Conservation (phyloP, 2,329 filamentous ascomycete genomes). For the Fusarium staphyleae region DNA sequence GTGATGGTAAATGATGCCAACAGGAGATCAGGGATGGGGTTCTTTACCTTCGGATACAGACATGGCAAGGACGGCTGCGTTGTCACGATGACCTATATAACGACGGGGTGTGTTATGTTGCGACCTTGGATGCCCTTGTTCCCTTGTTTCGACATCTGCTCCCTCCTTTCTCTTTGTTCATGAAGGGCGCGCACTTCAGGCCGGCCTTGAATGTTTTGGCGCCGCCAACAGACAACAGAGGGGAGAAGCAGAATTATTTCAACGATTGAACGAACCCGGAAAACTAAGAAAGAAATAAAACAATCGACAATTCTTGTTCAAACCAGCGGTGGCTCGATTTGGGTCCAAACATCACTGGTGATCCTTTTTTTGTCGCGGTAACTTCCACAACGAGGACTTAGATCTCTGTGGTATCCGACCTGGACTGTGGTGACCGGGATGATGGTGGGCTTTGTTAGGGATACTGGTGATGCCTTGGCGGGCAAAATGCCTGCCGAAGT, state of each 20-base stretch:
- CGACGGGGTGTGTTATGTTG: constrained; percentile 15
- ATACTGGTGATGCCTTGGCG: constrained; percentile 4
- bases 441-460: constrained; percentile 15
- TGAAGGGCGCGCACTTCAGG: constrained; percentile 30
- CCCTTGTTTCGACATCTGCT: constrained; percentile 30
- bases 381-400: neutral
- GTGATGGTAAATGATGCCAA: constrained; percentile 33
- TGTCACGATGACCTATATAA: constrained; percentile 23
- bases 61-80: constrained; percentile 23
- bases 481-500: constrained; percentile 15
- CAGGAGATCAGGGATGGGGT: constrained; percentile 26
- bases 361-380: constrained; percentile 5
- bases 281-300: constrained; percentile 32
- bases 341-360: constrained; percentile 23
- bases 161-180: constrained; percentile 25
- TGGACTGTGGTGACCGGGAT: constrained; percentile 12
- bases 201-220: constrained; percentile 39
- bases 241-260: constrained; percentile 32
- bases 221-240: constrained; percentile 22
- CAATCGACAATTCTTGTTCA: constrained; percentile 28
- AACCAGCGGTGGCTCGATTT: constrained; percentile 16
- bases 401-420: neutral
- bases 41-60: constrained; percentile 27
- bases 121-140: constrained; percentile 36
- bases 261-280: constrained; percentile 38